These are phyloP conservation scores for Diophrys sp. DNA, from an alignment of 73 alveolate genomes.

Conservation along the genomic window DNA sequence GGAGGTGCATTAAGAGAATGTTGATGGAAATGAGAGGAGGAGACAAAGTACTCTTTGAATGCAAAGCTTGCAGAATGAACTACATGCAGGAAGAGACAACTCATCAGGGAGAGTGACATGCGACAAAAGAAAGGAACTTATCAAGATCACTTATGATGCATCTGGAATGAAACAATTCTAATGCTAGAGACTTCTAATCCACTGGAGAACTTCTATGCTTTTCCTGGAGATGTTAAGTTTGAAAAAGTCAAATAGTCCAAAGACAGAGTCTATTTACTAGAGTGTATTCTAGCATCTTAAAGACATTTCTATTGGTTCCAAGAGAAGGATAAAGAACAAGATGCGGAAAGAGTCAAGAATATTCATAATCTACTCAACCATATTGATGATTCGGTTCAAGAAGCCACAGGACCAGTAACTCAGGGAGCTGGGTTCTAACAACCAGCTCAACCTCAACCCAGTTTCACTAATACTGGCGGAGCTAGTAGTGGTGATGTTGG, in stretches of 20 bases:
- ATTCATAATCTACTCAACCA: conserved; percentile 39
- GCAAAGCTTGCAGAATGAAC: conserved; percentile 79
- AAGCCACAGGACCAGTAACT: conserved; percentile 7
- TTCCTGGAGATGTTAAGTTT: conserved; percentile 58
- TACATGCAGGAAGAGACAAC: conserved; percentile 51
- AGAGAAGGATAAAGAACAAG: conserved; percentile 46
- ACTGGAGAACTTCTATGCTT: conserved; percentile 39
- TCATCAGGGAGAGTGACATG: conserved; percentile 76
- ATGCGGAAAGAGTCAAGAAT: conserved; percentile 40
- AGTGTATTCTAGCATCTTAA: conserved; percentile 22
- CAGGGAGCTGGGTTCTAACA: background rate
- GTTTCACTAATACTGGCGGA: background rate
- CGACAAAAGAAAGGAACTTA: conserved; percentile 73
- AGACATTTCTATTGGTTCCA: conserved; percentile 70
- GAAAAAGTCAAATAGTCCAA: conserved; percentile 57
- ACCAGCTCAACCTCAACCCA: background rate
- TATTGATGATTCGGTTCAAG: conserved; percentile 24
- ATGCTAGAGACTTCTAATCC: conserved; percentile 43
- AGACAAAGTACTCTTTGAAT: conserved; percentile 55
- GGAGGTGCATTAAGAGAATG: too few relatives aligned
- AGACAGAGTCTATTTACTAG: conserved; percentile 62
- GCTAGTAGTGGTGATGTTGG: conserved; percentile 5
- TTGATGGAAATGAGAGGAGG: too few relatives aligned
- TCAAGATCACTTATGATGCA: conserved; percentile 36
- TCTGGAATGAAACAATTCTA: conserved; percentile 56